These are phyloP conservation scores for Phytophthora vignae DNA, from an alignment of 352 stramenopile genomes.

Conservation along the genomic window DNA sequence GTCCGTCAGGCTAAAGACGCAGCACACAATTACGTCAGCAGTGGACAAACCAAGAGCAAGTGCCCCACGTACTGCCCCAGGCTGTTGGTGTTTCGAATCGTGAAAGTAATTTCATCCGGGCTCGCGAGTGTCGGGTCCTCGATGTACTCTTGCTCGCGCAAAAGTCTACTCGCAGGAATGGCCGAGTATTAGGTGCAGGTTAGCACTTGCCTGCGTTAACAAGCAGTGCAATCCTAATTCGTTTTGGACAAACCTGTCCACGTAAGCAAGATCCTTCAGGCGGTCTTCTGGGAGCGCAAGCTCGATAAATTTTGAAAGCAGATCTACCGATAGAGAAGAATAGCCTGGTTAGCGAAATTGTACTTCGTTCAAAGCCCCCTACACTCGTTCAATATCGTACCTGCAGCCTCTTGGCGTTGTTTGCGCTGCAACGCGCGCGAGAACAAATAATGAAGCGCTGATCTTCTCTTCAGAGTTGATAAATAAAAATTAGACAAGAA, in stretches of 20 bases:
- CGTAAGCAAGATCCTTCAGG: slow-evolving; percentile 40
- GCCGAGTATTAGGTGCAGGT: too few relatives aligned
- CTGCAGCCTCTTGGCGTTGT: slow-evolving; percentile 46
- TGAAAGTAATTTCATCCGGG: slow-evolving; percentile 37
- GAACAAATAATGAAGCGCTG: slow-evolving; percentile 63
- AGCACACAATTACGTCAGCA: slow-evolving; percentile 9
- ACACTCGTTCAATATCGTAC: slow-evolving; percentile 14
- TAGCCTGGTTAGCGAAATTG: not conserved
- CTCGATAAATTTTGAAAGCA: slow-evolving; percentile 45
- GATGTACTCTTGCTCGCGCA: slow-evolving; percentile 57
- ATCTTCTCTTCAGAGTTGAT: slow-evolving; percentile 36
- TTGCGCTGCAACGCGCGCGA: slow-evolving; percentile 42
- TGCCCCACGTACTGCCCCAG: slow-evolving; percentile 46
- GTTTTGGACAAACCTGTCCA: slow-evolving; percentile 59
- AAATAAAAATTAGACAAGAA: not conserved
- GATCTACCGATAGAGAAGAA: slow-evolving; percentile 21
- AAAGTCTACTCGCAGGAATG: slow-evolving; percentile 40
- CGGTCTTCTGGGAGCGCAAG: slow-evolving; percentile 39
- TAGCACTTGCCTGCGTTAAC: too few relatives aligned
- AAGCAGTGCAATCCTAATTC: too few relatives aligned
- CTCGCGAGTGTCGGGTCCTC: slow-evolving; percentile 49
- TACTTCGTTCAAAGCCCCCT: not conserved
- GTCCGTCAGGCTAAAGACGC: slow-evolving; percentile 42
- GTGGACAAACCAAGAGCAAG: not conserved
- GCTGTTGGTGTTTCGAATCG: slow-evolving; percentile 44